These are phyloP conservation scores for Hypomontagnella submonticulosa DNA, from an alignment of 495 filamentous ascomycete genomes.

Conservation along the genomic window DNA sequence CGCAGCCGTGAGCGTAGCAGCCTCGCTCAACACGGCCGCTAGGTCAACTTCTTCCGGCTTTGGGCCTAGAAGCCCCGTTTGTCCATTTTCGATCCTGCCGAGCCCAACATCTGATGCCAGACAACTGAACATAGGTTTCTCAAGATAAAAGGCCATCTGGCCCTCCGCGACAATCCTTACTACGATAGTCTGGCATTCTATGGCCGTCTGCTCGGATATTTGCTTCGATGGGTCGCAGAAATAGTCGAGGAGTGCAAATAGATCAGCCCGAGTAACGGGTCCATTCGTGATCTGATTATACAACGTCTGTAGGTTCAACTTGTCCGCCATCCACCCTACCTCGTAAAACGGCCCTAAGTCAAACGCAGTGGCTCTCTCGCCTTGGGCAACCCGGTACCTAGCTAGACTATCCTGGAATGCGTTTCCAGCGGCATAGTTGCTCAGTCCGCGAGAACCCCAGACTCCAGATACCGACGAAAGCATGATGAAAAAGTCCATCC, in stretches of 20 bases:
- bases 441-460: constrained; percentile 59
- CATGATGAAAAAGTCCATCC: constrained; percentile 64
- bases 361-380: constrained; percentile 49
- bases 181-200: constrained; percentile 8
- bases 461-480: constrained; percentile 62
- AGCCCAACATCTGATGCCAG: constrained; percentile 1
- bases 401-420: constrained; percentile 60
- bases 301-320: constrained; percentile 3
- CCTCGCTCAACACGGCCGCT: neutral
- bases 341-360: constrained; percentile 53
- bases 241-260: constrained; percentile 6
- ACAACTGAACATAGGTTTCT: neutral
- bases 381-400: constrained; percentile 27
- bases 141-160: constrained; percentile 6
- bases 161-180: constrained; percentile 4
- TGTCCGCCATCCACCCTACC: constrained; percentile 34
- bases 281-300: constrained; percentile 3
- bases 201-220: constrained; percentile 4
- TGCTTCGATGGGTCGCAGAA: constrained; percentile 1
- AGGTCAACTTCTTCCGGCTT: neutral
- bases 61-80: neutral
- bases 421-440: constrained; percentile 64
- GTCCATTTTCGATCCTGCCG: constrained; percentile 1
- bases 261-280: neutral
- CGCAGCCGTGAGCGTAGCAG: constrained; percentile 6